Evolutionary conservation across 495 filamentous ascomycete genomes (phyloP), one percentile per base, ranked within the genome.

Genomic region (Trichoderma orchidacearum): DNA sequence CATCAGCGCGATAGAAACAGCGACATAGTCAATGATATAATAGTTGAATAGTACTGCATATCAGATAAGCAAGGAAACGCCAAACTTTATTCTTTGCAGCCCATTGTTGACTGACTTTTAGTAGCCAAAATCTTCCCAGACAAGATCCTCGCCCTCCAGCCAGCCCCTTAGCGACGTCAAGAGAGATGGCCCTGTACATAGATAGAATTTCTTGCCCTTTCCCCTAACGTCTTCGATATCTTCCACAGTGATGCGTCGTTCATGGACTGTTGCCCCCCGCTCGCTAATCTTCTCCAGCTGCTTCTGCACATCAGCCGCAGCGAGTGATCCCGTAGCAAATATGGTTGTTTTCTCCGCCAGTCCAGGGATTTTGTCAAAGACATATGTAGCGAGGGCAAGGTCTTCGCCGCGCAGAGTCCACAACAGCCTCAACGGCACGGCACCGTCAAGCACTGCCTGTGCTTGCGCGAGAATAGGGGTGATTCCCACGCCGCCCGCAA

Each of bases 401-500:
- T 93, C 89, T 28, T 71, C 69, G 5, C 67, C 64, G 18, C 77
- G 75, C 18, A 89, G 41, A 6, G 79, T 81, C 89, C 87, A 91
- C 15, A 86, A 68, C n/a, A 90, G 60, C 32, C 64, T 65, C 38
- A 89, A 60, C 51, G 30, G 29, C 13, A 59, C 64, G 23, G 56
- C 61, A n/a, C 73, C 59, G 57, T 23, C 21, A 1, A 80, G 63
- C 13, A 83, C 59, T 11, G 64, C 64, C 2, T 70, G 62, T 18
- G 83, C 70, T 56, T 89, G 85, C 4, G 82, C 79, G 29, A 92
- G 73, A 9, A 92, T 59, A 3, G 87, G 88, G 32, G 87, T 94
- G 59, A 92, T 87, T 1, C 88, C 89, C 15, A 94, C 85, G 1
- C 89, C 89, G 1, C 81, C 86, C 38, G 86, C 86, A 6, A 91